phyloP scores from a whole-genome alignment of 2,329 filamentous ascomycete species.

The Stylonectria norvegica region DNA sequence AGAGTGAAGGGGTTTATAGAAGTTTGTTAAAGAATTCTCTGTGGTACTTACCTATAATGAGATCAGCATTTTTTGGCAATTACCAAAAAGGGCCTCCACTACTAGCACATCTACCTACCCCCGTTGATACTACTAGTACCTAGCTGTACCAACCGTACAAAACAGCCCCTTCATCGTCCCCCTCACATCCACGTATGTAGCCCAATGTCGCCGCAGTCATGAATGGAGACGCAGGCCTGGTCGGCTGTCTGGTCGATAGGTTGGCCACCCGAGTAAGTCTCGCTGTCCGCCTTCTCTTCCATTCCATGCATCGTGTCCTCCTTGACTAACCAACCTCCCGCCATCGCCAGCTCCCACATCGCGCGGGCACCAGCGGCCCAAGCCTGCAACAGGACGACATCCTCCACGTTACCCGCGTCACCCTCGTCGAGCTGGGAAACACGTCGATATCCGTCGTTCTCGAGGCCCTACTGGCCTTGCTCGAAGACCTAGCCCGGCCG shows the following conservation, averaged over 20 bases:
- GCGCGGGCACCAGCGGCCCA: slow-evolving; percentile 55
- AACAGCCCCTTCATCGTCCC: too few relatives aligned
- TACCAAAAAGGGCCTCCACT: too few relatives aligned
- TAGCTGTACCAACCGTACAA: too few relatives aligned
- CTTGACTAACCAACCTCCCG: too few relatives aligned
- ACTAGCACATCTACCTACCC: too few relatives aligned
- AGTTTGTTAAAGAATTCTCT: too few relatives aligned
- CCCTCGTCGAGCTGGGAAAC: slow-evolving; percentile 58
- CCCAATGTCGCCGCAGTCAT: slow-evolving; percentile 37
- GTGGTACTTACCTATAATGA: too few relatives aligned
- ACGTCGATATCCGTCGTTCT: slow-evolving; percentile 52
- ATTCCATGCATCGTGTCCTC: too few relatives aligned
- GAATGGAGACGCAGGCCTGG: slow-evolving; percentile 58
- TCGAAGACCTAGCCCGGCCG: slow-evolving; percentile 56
- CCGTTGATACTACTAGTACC: too few relatives aligned
- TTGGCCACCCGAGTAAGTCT: slow-evolving; percentile 57
- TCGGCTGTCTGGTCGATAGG: slow-evolving; percentile 60
- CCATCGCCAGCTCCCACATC: slow-evolving; percentile 62
- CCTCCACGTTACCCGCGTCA: slow-evolving; percentile 57
- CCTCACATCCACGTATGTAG: too few relatives aligned
- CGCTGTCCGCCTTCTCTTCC: background rate
- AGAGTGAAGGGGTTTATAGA: too few relatives aligned
- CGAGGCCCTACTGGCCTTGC: slow-evolving; percentile 53
- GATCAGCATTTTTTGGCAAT: too few relatives aligned
- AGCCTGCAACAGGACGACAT: slow-evolving; percentile 60